Base-by-base conservation (phyloP, 495 filamentous ascomycete genomes). In the Hypoxylon intermedium region DNA sequence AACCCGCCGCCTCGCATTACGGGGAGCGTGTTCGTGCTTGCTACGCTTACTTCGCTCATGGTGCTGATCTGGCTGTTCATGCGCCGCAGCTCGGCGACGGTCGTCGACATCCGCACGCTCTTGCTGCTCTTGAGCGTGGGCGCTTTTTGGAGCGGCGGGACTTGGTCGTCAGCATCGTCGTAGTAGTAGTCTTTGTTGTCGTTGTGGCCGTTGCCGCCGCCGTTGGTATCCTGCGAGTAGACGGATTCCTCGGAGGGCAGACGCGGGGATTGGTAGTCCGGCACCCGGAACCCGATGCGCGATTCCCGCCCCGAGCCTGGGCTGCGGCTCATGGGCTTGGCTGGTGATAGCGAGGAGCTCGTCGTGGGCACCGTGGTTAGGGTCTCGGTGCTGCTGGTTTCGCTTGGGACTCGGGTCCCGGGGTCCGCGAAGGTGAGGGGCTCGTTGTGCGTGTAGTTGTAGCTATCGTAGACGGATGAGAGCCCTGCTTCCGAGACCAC, bases 21-120 rank as follows among this genome's bases (percentile, higher is more conserved):
- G 0, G 69, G 60, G n/a, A 74, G 53, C 16, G 71, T 74, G 9
- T 69, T 72, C 6, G 69, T 48, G 26, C 69, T 70, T 2, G 56
- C 60, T 5, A 58, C 37, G 68, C 68, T 71, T n/a, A 49, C 30
- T n/a, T 53, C 62, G 49, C 71, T 73, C 11, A 60, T 38, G 7
- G 53, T 59, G 63, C 71, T 74, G 5, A 70, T 42, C 31, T 67
- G 53, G 53, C 71, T 74, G 38, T 74, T 70, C 71, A 74, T 74
- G 34, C 71, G 69, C 9, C 71, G 65, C 33, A 74, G 67, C 60
- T 74, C 69, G 19, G 60, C 51, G 6, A 74, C 63, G 6, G 71
- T 44, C 7, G 18, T 61, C 34, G 62, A 62, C 51, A 71, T 51
- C 1, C 68, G 45, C 51, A 65, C 65, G 31, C 44, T 54, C 11